These are phyloP conservation scores for Fusarium xylarioides DNA, from an alignment of 2,329 filamentous ascomycete genomes.

Conservation along the genomic window DNA sequence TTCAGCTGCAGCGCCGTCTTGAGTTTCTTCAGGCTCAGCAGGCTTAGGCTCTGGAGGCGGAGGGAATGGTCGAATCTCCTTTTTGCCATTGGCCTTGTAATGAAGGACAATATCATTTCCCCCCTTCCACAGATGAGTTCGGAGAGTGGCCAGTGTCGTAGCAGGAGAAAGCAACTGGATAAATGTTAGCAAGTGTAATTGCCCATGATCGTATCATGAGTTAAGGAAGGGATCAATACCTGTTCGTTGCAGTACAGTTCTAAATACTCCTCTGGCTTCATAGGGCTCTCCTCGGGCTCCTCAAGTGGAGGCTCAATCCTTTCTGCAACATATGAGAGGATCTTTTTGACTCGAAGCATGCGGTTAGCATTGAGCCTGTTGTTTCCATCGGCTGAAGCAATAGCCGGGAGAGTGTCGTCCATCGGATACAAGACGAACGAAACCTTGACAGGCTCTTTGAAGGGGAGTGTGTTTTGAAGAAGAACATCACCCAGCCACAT, in stretches of 20 bases:
- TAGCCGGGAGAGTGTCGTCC: constrained; percentile 72
- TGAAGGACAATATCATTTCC: constrained; percentile 91
- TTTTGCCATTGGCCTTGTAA: constrained; percentile 92
- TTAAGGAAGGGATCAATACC: constrained; percentile 62
- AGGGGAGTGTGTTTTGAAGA: constrained; percentile 80
- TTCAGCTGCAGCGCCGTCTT: constrained; percentile 25
- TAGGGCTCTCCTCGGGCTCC: constrained; percentile 64
- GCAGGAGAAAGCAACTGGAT: constrained; percentile 73
- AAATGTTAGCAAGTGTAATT: constrained; percentile 11
- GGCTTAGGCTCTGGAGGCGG: constrained; percentile 30
- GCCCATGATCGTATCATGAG: not conserved
- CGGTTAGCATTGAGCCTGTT: constrained; percentile 94
- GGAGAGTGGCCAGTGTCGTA: constrained; percentile 94
- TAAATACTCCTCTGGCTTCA: constrained; percentile 90
- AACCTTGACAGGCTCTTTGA: constrained; percentile 96
- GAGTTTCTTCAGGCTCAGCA: constrained; percentile 32
- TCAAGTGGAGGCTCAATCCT: constrained; percentile 80
- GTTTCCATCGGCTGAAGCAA: constrained; percentile 80
- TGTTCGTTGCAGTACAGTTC: constrained; percentile 95
- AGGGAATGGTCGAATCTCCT: constrained; percentile 60
- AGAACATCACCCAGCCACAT: constrained; percentile 93
- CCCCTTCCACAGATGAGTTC: constrained; percentile 92
- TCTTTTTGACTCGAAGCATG: constrained; percentile 96
- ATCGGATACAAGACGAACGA: constrained; percentile 89
- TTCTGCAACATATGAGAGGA: constrained; percentile 90